phyloP scores from a whole-genome alignment of 441 rosid genomes.

The Mallotus japonicus region DNA sequence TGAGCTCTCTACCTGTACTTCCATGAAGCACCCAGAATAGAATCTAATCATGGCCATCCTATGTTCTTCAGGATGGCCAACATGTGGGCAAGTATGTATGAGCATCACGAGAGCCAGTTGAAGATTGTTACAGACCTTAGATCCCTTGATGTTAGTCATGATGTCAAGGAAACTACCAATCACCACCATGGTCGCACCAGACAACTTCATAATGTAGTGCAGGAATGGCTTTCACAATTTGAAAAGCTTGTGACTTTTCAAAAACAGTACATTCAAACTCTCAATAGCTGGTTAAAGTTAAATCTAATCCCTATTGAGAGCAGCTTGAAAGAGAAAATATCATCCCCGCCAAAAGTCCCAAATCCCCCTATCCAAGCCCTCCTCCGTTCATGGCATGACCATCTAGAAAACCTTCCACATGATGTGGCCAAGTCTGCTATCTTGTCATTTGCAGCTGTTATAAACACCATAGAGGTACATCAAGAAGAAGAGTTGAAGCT shows the following conservation, averaged over 20 bases:
- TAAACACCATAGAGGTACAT: constrained; percentile 55
- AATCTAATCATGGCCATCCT: background rate
- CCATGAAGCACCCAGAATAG: background rate
- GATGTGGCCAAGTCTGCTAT: constrained; percentile 67
- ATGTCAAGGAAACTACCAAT: constrained; percentile 66
- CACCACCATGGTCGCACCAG: constrained; percentile 70
- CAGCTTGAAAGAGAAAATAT: constrained; percentile 78
- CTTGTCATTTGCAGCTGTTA: constrained; percentile 56
- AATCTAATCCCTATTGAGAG: constrained; percentile 91
- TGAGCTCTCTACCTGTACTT: background rate
- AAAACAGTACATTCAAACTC: constrained; percentile 58
- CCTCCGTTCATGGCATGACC: constrained; percentile 64
- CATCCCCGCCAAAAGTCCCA: constrained; percentile 73
- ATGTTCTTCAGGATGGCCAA: constrained; percentile 63
- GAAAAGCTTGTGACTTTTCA: constrained; percentile 63
- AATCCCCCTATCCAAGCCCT: constrained; percentile 69
- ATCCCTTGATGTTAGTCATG: constrained; percentile 48
- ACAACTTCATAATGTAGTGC: constrained; percentile 67
- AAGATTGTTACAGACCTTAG: constrained; percentile 42
- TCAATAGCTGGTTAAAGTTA: constrained; percentile 63
- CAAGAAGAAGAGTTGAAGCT: constrained; percentile 68
- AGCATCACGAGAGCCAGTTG: constrained; percentile 60
- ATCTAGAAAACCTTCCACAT: constrained; percentile 59
- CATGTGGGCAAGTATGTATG: constrained; percentile 78
- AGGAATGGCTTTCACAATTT: constrained; percentile 74